Evolutionary conservation across 495 filamentous ascomycete genomes (phyloP), one percentile per base, ranked within the genome.

Genomic region (Aspergillus hancockii): DNA sequence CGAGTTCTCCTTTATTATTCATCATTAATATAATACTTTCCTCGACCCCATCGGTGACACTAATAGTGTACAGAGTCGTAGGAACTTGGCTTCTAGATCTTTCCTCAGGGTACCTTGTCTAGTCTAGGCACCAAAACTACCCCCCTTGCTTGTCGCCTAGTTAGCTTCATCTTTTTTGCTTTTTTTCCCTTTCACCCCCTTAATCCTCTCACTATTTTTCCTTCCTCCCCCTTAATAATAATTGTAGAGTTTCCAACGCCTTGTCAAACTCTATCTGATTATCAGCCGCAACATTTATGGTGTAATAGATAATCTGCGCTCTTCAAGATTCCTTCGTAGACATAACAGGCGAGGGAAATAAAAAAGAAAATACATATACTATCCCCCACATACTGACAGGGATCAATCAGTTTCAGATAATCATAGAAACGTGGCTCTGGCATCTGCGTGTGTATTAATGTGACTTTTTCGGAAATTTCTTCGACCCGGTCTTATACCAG

Each of bases 401-500:
- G 19, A 51, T 51, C 30, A n/a, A 51, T 51, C 30, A n/a, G 49
- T 51, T 32, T 51, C 49, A 32, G 49, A 25, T 32, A 23, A 14
- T 18, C 49, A 38, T 21, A 40, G 41, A 57, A 57, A 57, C 55
- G 55, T 57, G 55, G 55, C 55, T 25, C 22, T 57, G 55, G 55
- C 55, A 43, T 57, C 55, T 57, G 55, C 32, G 55, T 30, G 45
- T 57, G 55, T 57, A 45, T 57, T 31, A 50, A 49, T n/a, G 40
- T 38, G 40, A 50, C 55, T 57, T 57, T 57, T 57, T 43, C 55
- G 55, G 55, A 57, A 57, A 57, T 57, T 50, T 50, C 55, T 50
- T 57, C 55, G 45, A 57, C 25, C 25, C 25, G 25, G 7, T 28
- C 25, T 28, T 28, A 28, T 36, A 36, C 32, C 32, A 36, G 32